Evolutionary conservation across 306 rosid species (phyloP), one percentile per base, ranked within the genome.

Genomic region (Sicyos edulis): DNA sequence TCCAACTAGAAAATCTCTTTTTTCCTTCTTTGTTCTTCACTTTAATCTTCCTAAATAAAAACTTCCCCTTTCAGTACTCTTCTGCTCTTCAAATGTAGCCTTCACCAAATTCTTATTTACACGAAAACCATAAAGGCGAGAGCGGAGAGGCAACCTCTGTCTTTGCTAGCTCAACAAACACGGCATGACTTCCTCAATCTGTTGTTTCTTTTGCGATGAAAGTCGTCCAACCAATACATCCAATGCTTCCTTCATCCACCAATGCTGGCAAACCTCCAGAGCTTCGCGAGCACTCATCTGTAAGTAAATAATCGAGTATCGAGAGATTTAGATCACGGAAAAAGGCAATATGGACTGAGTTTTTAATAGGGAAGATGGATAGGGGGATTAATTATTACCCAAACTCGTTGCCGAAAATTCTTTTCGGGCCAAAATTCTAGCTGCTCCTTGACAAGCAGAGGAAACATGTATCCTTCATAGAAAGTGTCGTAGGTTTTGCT

Each of bases 191-290:
- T 69, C 59, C 24, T 69, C 73, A 2, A 69, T 69, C 37, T 69
- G 73, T 51, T 49, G 73, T 20, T 69, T 49, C 55, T 69, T 49
- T 60, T 24, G 77, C 0, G 86, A 52, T 6, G 56, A 53, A 9
- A 89, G 84, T 16, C 91, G 92, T 58, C 55, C 81, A 24, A 86
- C 91, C 50, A 92, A 69, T 76, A 77, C 75, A 37, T 92, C 98
- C 11, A 92, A 72, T 10, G 98, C 98, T 45, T 92, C 98, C 77
- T 88, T 92, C 98, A 92, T 92, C 98, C 98, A 92, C 96, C 84
- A 77, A 83, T 90, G 96, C 73, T 84, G 87, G 77, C 98, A 92
- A 50, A 79, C 92, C 60, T 90, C 91, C 63, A 86, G 86, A 42
- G 98, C 98, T 73, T 90, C 96, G 0, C 13, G 14, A 14, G 82